A percentile compares a stretch with the other conserved stretches of the same genome.
Evolutionary conservation across 306 rosid genomes (phyloP).

Genomic region (Cucumis hystrix): DNA sequence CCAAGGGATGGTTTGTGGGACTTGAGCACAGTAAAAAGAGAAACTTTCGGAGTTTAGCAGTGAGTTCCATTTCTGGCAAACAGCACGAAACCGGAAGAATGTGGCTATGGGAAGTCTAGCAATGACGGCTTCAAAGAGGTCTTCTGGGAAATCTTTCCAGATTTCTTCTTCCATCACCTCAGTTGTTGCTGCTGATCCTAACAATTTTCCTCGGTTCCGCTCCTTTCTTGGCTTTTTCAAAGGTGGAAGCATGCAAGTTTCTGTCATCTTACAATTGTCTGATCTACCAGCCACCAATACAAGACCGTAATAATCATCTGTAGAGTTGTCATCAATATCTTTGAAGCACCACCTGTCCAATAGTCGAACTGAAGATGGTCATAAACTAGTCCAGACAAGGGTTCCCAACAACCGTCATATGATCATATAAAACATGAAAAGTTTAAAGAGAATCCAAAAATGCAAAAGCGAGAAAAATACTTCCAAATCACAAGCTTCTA

Average conservation of each 20-base stretch:
- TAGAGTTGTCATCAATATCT: slow-evolving; percentile 44
- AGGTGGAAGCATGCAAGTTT: slow-evolving; percentile 49
- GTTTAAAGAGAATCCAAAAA: background rate
- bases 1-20: slow-evolving; percentile 62
- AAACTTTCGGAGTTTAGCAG: slow-evolving; percentile 61
- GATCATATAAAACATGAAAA: background rate
- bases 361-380: slow-evolving; percentile 10
- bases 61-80: slow-evolving; percentile 73
- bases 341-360: slow-evolving; percentile 49
- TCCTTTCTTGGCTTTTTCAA: slow-evolving; percentile 52
- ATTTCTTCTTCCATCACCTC: slow-evolving; percentile 62
- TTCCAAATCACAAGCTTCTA: background rate
- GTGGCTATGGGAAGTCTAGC: slow-evolving; percentile 76
- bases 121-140: slow-evolving; percentile 67
- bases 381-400: background rate
- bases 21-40: slow-evolving; percentile 48
- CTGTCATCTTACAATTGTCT: slow-evolving; percentile 34
- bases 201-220: slow-evolving; percentile 35
- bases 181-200: slow-evolving; percentile 22
- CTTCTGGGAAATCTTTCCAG: slow-evolving; percentile 86
- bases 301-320: slow-evolving; percentile 51
- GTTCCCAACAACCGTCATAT: background rate
- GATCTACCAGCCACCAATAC: slow-evolving; percentile 60
- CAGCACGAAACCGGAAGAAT: slow-evolving; percentile 69
- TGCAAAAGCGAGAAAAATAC: background rate